A percentile compares a stretch with the other conserved stretches of the same genome.
phyloP scores from a whole-genome alignment of 345 rosid species.

The Eucalyptus albens region DNA sequence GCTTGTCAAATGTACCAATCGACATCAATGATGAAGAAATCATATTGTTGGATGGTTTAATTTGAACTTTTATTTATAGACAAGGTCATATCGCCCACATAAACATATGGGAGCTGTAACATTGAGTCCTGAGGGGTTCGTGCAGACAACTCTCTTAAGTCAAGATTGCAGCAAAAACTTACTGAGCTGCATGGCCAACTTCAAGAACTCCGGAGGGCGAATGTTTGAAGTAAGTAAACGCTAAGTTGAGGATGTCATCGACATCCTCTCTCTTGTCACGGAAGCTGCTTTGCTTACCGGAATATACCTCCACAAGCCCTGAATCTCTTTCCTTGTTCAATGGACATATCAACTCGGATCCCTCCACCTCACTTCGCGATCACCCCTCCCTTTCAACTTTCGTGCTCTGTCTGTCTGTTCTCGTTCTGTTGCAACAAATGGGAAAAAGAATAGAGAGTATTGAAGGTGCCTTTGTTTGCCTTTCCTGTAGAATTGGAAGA shows the following conservation, averaged over 20 bases:
- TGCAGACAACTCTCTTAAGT: too few species aligned
- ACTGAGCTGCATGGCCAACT: slow-evolving; percentile 44
- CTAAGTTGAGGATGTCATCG: neutral
- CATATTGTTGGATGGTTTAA: neutral
- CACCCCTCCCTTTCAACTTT: neutral
- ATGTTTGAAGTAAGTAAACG: slow-evolving; percentile 69
- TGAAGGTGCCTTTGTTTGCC: neutral
- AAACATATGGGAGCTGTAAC: neutral
- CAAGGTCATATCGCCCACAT: neutral
- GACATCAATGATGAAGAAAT: too few species aligned
- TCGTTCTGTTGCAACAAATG: neutral
- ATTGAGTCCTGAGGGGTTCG: too few species aligned
- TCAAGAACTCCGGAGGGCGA: slow-evolving; percentile 17
- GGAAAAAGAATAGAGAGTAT: neutral
- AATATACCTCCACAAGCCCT: slow-evolving; percentile 59
- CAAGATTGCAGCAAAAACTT: too few species aligned
- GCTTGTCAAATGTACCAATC: too few species aligned
- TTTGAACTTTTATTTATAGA: neutral
- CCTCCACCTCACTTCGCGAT: neutral
- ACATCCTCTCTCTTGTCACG: slow-evolving; percentile 41
- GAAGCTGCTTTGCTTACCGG: slow-evolving; percentile 86
- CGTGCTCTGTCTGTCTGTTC: neutral
- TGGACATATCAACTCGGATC: neutral
- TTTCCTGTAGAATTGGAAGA: neutral
- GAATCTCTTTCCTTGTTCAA: neutral